These are phyloP conservation scores for Xylaria flabelliformis DNA, from an alignment of 495 filamentous ascomycete species.

Conservation along the genomic window DNA sequence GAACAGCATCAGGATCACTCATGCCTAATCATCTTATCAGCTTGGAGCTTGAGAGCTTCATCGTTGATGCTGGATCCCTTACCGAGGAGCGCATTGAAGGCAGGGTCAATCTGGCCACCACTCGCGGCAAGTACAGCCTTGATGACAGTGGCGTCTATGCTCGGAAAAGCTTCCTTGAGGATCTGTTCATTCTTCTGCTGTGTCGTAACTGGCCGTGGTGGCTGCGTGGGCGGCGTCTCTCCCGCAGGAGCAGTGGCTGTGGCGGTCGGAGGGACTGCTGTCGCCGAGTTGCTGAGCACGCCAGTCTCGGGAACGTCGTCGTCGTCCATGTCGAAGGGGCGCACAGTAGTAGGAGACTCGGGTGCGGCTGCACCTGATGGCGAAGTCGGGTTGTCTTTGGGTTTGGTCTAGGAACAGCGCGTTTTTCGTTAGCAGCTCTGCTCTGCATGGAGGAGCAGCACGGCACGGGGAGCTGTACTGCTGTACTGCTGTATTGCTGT, in stretches of 20 bases:
- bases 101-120: constrained; percentile 85
- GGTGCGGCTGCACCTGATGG: constrained; percentile 47
- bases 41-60: neutral
- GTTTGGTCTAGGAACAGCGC: constrained; percentile 34
- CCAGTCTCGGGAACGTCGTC: constrained; percentile 73
- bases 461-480: neutral
- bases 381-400: constrained; percentile 36
- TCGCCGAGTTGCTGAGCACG: constrained; percentile 48
- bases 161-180: constrained; percentile 91
- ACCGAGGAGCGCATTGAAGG: constrained; percentile 95
- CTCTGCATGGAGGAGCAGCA: neutral
- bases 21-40: constrained; percentile 64
- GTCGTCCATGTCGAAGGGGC: constrained; percentile 86
- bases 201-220: constrained; percentile 82
- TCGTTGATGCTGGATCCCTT: constrained; percentile 32
- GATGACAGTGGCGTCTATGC: constrained; percentile 79
- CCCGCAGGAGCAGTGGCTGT: constrained; percentile 43
- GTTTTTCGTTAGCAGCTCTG: constrained; percentile 6
- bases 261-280: constrained; percentile 49
- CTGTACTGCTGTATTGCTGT: neutral
- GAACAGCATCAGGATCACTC: constrained; percentile 87
- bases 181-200: constrained; percentile 85
- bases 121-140: constrained; percentile 89
- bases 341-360: constrained; percentile 85
- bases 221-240: constrained; percentile 77